These are phyloP conservation scores for Aquilaria agallochum DNA, from an alignment of 441 rosid species.

Conservation along the genomic window DNA sequence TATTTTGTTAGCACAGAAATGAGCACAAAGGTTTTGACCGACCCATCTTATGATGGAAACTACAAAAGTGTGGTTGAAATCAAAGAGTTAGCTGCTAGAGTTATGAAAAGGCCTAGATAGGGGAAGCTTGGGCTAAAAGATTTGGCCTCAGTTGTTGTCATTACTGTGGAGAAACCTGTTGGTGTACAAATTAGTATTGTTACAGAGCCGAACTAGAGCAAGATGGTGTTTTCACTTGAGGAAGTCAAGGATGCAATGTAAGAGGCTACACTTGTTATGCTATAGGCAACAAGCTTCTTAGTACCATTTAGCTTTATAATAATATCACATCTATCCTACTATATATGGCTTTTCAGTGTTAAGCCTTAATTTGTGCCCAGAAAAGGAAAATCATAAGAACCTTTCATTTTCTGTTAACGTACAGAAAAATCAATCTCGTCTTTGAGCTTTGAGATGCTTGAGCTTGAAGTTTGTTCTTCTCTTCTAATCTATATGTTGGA, in stretches of 20 bases:
- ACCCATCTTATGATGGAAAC: background rate
- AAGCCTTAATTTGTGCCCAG: too few relatives aligned
- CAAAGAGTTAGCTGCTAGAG: background rate
- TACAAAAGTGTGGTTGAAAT: background rate
- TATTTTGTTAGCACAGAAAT: background rate
- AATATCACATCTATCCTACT: too few relatives aligned
- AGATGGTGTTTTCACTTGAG: background rate
- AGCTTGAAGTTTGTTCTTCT: too few relatives aligned
- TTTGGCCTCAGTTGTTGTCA: background rate
- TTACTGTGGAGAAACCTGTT: background rate
- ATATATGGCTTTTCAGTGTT: too few relatives aligned
- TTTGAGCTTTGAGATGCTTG: too few relatives aligned
- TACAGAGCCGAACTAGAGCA: background rate
- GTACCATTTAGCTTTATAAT: background rate
- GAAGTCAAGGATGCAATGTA: background rate
- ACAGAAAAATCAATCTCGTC: too few relatives aligned
- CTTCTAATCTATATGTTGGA: too few relatives aligned
- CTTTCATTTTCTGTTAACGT: too few relatives aligned
- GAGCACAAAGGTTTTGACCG: background rate
- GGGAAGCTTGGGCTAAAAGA: background rate
- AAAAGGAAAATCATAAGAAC: too few relatives aligned
- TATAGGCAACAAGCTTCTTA: background rate
- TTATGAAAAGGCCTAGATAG: background rate
- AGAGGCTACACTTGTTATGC: background rate
- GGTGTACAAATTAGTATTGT: background rate